Evolutionary conservation across 176 grass and related monocot species (phyloP), one percentile per base, ranked within the genome.

Genomic region (Paspalum vaginatum): DNA sequence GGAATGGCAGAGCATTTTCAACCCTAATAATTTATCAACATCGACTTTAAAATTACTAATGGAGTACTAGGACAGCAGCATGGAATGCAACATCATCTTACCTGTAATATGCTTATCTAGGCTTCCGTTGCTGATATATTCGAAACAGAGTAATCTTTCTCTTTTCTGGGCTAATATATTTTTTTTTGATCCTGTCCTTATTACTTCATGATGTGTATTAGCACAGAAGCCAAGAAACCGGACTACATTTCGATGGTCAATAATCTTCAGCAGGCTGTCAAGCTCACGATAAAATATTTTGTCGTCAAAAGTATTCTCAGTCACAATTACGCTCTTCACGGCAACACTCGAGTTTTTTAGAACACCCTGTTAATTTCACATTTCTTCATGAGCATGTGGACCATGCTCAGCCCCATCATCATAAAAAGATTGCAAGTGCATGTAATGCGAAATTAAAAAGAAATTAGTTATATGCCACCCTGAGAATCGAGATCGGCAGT

Each of bases 51-150:
- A 42, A 42, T 4, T 42, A 42, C 6, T 42, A 6, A 6, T 42
- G 41, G 41, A 42, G 41, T 42, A 42, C 6, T 8, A 53, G 50
- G 17, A 15, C 13, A 17, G 17, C 3, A 6, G 2, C 17, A 55
- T 20, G n/a, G 2, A 55, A 55, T 55, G 53, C 2, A 61, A 61
- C 21, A 61, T 61, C 27, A 10, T 56, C 71, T 16, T 74, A 74
- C 71, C 71, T 1, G 51, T 57, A 74, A 74, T 74, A 56, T 41
- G 18, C 3, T 74, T 42, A 41, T 74, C 71, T 5, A 74, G 71
- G 71, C 37, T 74, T 15, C 71, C 71, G 0, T 74, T 74, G 71
- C 51, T 57, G 51, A 74, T 74, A n/a, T 74, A 74, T 51, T 74
- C 51, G 11, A 74, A 74, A 57, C 71, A 74, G 10, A 74, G 71